A percentile compares a stretch with the other conserved stretches of the same genome.
phyloP scores from a whole-genome alignment of 1,139 yeast genomes.

The Nakaseomyces sp. region DNA sequence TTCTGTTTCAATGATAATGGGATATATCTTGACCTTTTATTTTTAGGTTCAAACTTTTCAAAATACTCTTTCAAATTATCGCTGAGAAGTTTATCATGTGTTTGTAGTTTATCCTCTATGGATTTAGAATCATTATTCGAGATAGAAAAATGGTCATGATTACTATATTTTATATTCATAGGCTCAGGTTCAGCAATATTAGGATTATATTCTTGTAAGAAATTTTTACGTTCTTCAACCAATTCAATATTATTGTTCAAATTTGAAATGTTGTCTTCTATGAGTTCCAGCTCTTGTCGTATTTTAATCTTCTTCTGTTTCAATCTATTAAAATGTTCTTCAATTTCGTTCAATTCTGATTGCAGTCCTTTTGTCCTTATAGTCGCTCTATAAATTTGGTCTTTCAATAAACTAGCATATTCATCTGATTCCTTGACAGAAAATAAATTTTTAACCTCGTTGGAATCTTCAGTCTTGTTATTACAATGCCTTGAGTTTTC shows the following conservation, averaged over 20 bases:
- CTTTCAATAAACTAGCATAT: background rate
- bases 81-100: background rate
- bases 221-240: conserved; percentile 3
- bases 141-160: background rate
- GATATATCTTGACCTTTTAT: background rate
- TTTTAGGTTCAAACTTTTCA: background rate
- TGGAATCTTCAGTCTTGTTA: background rate
- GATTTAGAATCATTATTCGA: background rate
- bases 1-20: background rate
- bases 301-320: background rate
- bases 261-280: background rate
- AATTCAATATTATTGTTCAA: background rate
- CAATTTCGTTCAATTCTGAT: background rate
- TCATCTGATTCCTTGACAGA: background rate
- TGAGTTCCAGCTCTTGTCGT: background rate
- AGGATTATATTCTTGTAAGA: background rate
- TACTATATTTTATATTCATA: background rate
- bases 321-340: background rate
- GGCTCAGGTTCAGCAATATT: background rate
- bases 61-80: background rate
- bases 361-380: background rate
- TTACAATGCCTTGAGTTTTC: background rate
- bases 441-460: background rate
- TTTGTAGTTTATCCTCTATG: background rate
- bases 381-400: background rate